Conservation (phyloP, 164 flowering plant genomes). For the Dillenia suffruticosa region DNA sequence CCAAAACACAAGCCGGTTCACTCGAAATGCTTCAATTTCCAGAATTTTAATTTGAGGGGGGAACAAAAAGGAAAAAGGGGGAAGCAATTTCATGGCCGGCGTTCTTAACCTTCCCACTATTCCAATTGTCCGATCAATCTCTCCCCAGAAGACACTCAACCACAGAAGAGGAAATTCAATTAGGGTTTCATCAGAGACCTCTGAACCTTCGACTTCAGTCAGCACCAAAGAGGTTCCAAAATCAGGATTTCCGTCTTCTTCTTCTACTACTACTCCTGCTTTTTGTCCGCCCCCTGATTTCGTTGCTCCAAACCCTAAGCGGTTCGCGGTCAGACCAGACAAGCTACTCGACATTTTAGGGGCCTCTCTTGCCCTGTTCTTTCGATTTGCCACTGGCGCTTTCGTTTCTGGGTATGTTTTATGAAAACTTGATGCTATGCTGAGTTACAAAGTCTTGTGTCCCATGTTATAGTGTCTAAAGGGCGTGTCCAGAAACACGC, state of each 20-base stretch:
- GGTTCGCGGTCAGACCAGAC: constrained; percentile 64
- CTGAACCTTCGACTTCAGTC: constrained; percentile 20
- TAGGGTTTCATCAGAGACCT: constrained; percentile 28
- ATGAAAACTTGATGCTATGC: no score
- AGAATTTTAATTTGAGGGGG: no score
- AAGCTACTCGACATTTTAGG: constrained; percentile 54
- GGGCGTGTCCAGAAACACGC: no score
- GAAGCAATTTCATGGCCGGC: constrained; percentile 37
- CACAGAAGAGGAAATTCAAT: constrained; percentile 7
- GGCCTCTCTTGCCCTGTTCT: constrained; percentile 63
- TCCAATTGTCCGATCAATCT: no score
- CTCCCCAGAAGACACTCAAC: neutral
- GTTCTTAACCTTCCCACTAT: constrained; percentile 31
- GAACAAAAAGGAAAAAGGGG: no score
- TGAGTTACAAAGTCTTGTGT: no score
- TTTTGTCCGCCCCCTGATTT: constrained; percentile 72
- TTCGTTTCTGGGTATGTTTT: constrained; percentile 82
- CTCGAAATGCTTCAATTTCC: no score
- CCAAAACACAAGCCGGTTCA: no score
- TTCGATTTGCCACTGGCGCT: constrained; percentile 77
- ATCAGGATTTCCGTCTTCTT: constrained; percentile 29
- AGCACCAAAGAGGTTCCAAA: constrained; percentile 17
- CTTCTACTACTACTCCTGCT: constrained; percentile 27
- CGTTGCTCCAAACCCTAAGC: constrained; percentile 80
- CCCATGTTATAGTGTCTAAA: no score